Percentiles rank a stretch among this genome's conserved stretches.
phyloP scores from a whole-genome alignment of 305 asterid genomes.

The Solanum hybrid region DNA sequence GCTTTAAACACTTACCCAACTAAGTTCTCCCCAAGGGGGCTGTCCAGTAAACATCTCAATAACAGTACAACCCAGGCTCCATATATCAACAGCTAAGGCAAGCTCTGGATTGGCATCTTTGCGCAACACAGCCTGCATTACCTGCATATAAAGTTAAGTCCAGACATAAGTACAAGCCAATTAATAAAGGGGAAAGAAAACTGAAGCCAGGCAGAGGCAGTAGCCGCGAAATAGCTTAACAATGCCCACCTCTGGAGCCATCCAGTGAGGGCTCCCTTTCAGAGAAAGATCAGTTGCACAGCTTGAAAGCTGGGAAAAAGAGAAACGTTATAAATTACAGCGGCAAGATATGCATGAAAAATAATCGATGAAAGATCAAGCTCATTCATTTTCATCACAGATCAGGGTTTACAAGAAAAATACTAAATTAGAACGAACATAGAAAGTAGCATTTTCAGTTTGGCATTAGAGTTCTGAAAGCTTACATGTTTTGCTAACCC shows the following conservation, averaged over 20 bases:
- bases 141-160: slow-evolving; percentile 26
- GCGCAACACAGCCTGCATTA: slow-evolving; percentile 68
- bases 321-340: background rate
- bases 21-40: slow-evolving; percentile 79
- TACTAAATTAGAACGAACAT: background rate
- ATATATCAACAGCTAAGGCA: slow-evolving; percentile 74
- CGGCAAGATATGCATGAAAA: background rate
- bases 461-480: slow-evolving; percentile 8
- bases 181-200: slow-evolving; percentile 4
- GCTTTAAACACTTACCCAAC: slow-evolving; percentile 34
- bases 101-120: slow-evolving; percentile 59
- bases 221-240: background rate
- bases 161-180: background rate
- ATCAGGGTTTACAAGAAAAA: background rate
- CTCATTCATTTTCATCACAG: background rate
- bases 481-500: slow-evolving; percentile 92
- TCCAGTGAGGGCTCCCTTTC: slow-evolving; percentile 93
- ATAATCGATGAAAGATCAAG: background rate
- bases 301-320: slow-evolving; percentile 46
- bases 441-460: background rate
- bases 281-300: slow-evolving; percentile 49
- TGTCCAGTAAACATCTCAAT: slow-evolving; percentile 85
- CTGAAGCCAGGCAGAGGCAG: background rate
- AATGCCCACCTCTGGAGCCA: slow-evolving; percentile 84
- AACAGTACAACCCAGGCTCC: slow-evolving; percentile 90